Conservation (phyloP, 164 flowering plant genomes). For the Tetrastigma voinierianum region DNA sequence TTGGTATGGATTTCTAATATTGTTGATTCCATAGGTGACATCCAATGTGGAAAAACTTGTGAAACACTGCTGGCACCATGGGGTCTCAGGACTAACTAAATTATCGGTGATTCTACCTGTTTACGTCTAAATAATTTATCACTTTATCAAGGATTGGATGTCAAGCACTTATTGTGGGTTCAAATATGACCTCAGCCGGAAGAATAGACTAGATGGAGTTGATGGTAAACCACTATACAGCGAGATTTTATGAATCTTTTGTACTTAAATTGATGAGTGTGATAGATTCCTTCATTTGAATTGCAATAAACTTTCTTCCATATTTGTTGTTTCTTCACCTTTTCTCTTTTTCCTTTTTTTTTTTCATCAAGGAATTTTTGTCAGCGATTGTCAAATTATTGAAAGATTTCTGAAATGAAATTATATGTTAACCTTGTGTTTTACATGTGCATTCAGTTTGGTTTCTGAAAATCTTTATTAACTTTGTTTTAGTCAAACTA, state of each 20-base stretch:
- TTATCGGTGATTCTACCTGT: slow-evolving; percentile 27
- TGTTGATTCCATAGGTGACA: slow-evolving; percentile 48
- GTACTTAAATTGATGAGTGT: not conserved
- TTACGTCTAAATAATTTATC: slow-evolving; percentile 59
- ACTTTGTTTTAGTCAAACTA: too few relatives aligned
- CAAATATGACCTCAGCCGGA: slow-evolving; percentile 88
- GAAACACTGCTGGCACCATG: slow-evolving; percentile 46
- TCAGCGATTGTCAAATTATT: too few relatives aligned
- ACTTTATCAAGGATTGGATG: slow-evolving; percentile 72
- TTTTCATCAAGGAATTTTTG: too few relatives aligned
- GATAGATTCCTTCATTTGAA: not conserved
- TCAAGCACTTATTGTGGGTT: slow-evolving; percentile 76
- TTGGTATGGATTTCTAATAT: not conserved
- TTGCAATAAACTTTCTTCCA: not conserved
- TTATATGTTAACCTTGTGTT: too few relatives aligned
- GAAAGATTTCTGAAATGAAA: too few relatives aligned
- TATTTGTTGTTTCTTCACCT: not conserved
- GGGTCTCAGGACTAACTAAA: slow-evolving; percentile 20
- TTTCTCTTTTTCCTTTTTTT: too few relatives aligned
- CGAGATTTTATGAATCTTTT: not conserved
- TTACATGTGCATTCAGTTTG: too few relatives aligned
- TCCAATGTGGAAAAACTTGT: slow-evolving; percentile 48
- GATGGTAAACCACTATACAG: slow-evolving; percentile 52
- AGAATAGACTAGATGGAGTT: slow-evolving; percentile 72
- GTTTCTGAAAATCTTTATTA: too few relatives aligned